Percentiles rank a stretch among this genome's conserved stretches.
Evolutionary conservation across 140 eudicot genomes (phyloP).

Genomic region (Senecio squalidus): DNA sequence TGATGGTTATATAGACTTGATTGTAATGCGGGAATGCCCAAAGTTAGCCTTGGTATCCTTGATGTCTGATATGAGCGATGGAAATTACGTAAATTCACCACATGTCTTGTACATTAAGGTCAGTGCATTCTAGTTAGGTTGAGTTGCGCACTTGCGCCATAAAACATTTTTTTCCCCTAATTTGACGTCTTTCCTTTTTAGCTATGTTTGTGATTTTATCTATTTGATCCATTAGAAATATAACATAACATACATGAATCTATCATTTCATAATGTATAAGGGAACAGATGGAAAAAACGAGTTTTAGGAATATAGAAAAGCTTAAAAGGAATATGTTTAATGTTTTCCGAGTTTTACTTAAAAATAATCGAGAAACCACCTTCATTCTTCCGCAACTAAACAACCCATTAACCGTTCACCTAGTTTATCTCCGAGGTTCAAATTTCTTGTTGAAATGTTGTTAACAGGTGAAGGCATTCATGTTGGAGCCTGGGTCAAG

Average conservation of each 20-base stretch:
- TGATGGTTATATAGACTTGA: slow-evolving; percentile 82
- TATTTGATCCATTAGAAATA: no score
- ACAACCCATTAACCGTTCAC: no score
- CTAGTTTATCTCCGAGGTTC: not conserved
- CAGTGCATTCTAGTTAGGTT: not conserved
- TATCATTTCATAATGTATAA: no score
- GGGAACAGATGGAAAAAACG: no score
- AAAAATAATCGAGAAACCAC: no score
- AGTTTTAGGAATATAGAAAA: no score
- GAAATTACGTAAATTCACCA: slow-evolving; percentile 80
- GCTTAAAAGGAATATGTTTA: no score
- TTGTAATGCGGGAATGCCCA: slow-evolving; percentile 57
- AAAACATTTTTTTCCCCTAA: no score
- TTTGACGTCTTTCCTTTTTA: not conserved
- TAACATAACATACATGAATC: no score
- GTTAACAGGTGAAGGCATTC: slow-evolving; percentile 69
- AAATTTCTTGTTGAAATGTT: not conserved
- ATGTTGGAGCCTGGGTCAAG: slow-evolving; percentile 80
- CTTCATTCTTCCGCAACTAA: no score
- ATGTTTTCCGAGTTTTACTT: no score
- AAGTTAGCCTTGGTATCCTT: slow-evolving; percentile 56
- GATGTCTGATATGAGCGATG: slow-evolving; percentile 61
- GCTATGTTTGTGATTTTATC: not conserved
- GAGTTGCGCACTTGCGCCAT: no score
- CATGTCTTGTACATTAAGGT: slow-evolving; percentile 71